Conservation (phyloP, 345 rosid species). For the Bruguiera parviflora region DNA sequence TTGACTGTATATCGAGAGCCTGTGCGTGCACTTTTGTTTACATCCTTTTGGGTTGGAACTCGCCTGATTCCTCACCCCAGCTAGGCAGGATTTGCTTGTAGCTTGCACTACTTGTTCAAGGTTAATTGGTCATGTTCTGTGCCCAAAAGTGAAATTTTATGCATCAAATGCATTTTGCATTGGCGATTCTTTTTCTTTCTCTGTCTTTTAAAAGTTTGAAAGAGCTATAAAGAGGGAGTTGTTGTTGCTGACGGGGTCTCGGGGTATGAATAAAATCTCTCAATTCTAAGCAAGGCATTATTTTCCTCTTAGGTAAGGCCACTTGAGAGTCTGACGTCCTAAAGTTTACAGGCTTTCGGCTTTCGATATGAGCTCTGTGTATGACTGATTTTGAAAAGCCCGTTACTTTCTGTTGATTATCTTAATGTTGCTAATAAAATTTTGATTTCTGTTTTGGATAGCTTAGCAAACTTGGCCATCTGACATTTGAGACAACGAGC, state of each 20-base stretch:
- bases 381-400: no score
- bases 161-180: no score
- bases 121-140: background rate
- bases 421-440: no score
- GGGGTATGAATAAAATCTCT: constrained; percentile 39
- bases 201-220: constrained; percentile 41
- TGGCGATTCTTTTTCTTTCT: background rate
- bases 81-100: constrained; percentile 37
- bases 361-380: no score
- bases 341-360: background rate
- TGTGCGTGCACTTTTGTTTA: no score
- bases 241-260: constrained; percentile 93
- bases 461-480: no score
- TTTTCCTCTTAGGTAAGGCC: background rate
- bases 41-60: constrained; percentile 53
- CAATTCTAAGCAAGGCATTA: background rate
- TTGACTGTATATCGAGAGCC: no score
- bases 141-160: no score
- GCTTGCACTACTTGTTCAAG: background rate
- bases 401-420: no score
- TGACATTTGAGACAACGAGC: no score
- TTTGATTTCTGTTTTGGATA: no score
- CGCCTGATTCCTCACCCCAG: constrained; percentile 73
- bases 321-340: no score
- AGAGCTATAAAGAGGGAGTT: constrained; percentile 62